Evolutionary conservation across 495 filamentous ascomycete genomes (phyloP).

Genomic region (Melanomma pulvis-pyrius): DNA sequence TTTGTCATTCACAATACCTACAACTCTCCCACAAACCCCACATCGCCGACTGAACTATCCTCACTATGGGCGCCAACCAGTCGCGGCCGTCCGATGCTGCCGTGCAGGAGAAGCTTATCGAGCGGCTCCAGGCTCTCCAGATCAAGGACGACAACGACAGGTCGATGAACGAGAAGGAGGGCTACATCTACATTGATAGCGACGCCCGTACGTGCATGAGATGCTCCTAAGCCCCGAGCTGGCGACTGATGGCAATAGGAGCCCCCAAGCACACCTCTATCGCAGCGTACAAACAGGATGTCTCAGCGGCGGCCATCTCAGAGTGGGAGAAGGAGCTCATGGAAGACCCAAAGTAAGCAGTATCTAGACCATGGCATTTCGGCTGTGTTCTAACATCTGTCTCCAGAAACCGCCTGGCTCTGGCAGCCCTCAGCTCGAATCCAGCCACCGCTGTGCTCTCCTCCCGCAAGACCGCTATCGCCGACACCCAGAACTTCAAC

Average conservation of each 20-base stretch:
- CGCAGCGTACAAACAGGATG: slow-evolving; percentile 28
- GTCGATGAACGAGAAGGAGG: slow-evolving; percentile 45
- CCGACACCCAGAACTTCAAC: slow-evolving; percentile 79
- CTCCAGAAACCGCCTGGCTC: slow-evolving; percentile 65
- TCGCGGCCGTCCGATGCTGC: slow-evolving; percentile 45
- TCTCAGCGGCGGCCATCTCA: slow-evolving; percentile 53
- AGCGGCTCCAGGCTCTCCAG: slow-evolving; percentile 49
- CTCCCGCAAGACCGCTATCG: slow-evolving; percentile 53
- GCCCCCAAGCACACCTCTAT: slow-evolving; percentile 7
- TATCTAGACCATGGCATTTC: neutral
- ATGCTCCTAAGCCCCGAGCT: neutral
- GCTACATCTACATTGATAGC: slow-evolving; percentile 52
- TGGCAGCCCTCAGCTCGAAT: slow-evolving; percentile 64
- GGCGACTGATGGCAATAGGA: slow-evolving; percentile 29
- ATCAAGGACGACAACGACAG: slow-evolving; percentile 36
- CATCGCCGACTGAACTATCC: neutral
- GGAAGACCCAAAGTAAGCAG: slow-evolving; percentile 64
- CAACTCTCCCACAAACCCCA: too few species aligned
- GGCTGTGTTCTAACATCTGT: slow-evolving; percentile 4
- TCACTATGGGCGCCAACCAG: slow-evolving; percentile 54
- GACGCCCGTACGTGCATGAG: slow-evolving; percentile 12
- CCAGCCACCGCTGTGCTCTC: slow-evolving; percentile 57
- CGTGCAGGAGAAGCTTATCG: slow-evolving; percentile 50
- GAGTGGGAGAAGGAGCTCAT: slow-evolving; percentile 65
- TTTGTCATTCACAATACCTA: too few species aligned